These are phyloP conservation scores for Kuraishia ogatae DNA, from an alignment of 805 yeast species.

Conservation along the genomic window DNA sequence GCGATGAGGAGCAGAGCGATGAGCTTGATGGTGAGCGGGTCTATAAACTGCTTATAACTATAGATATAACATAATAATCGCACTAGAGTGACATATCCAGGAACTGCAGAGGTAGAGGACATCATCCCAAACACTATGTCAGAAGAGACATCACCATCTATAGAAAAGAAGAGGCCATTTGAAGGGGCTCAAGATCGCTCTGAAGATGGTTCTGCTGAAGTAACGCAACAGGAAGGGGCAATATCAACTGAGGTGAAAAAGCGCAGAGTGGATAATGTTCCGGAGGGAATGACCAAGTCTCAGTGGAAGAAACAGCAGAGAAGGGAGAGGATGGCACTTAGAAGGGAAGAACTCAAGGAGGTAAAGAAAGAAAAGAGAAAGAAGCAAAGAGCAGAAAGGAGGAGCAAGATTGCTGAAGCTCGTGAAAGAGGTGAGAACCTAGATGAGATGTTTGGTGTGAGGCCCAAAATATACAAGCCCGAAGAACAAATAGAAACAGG, in stretches of 20 bases:
- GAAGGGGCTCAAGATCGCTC: background rate
- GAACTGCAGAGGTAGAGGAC: background rate
- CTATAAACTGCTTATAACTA: background rate
- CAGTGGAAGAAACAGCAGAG: conserved; percentile 75
- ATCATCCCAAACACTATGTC: background rate
- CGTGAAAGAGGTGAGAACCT: conserved; percentile 29
- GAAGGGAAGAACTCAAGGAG: conserved; percentile 50
- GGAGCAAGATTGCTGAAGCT: conserved; percentile 22
- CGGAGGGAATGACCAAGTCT: conserved; percentile 81
- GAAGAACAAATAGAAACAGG: conserved; percentile 40
- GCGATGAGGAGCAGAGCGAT: background rate
- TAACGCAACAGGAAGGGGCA: conserved; percentile 14
- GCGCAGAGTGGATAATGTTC: conserved; percentile 32
- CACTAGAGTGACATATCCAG: background rate
- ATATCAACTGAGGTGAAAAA: conserved; percentile 49
- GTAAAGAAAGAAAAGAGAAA: conserved; percentile 48
- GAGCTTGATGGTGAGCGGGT: background rate
- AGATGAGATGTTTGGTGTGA: conserved; percentile 22
- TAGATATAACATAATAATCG: background rate
- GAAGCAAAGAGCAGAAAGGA: conserved; percentile 22
- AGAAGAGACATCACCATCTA: background rate
- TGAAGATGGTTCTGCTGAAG: background rate
- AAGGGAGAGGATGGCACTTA: conserved; percentile 45
- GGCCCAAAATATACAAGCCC: conserved; percentile 22
- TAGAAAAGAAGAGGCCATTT: background rate